A percentile compares a stretch with the other conserved stretches of the same genome.
These are phyloP conservation scores for Cryptococcus depauperatus DNA, from an alignment of 1,284 basidiomycete genomes.

Conservation along the genomic window DNA sequence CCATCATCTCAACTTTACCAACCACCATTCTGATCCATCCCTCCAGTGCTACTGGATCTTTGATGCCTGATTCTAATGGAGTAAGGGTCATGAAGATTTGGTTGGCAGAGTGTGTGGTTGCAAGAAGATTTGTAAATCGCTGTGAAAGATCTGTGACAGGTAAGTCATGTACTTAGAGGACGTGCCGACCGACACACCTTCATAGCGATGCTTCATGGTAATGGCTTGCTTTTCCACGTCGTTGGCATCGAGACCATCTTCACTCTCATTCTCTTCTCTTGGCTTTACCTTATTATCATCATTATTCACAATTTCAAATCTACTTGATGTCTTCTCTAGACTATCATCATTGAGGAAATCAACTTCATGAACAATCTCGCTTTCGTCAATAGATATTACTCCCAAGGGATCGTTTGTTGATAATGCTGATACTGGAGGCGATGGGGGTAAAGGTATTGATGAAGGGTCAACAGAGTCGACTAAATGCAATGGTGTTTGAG, in stretches of 20 bases:
- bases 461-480: too few relatives aligned
- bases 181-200: not conserved
- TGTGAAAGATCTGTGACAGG: conserved; percentile 25
- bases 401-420: conserved; percentile 10
- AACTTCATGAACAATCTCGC: too few relatives aligned
- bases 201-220: not conserved
- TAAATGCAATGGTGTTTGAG: too few relatives aligned
- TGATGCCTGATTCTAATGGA: conserved; percentile 56
- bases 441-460: conserved; percentile 29
- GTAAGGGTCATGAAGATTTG: conserved; percentile 62
- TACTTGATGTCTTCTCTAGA: too few relatives aligned
- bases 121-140: conserved; percentile 26
- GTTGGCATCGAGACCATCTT: conserved; percentile 55
- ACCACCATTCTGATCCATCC: conserved; percentile 63
- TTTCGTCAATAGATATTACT: conserved; percentile 4
- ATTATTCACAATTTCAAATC: conserved; percentile 63
- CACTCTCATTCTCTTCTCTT: conserved; percentile 59
- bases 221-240: conserved; percentile 12
- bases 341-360: too few relatives aligned
- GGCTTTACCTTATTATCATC: conserved; percentile 59
- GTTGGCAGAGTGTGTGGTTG: conserved; percentile 53
- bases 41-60: conserved; percentile 58
- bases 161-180: not conserved
- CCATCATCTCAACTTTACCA: conserved; percentile 59
- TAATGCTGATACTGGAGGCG: conserved; percentile 24